Evolutionary conservation across 1,139 yeast species (phyloP), one percentile per base, ranked within the genome.

Genomic region (Scheffersomyces insectosa): DNA sequence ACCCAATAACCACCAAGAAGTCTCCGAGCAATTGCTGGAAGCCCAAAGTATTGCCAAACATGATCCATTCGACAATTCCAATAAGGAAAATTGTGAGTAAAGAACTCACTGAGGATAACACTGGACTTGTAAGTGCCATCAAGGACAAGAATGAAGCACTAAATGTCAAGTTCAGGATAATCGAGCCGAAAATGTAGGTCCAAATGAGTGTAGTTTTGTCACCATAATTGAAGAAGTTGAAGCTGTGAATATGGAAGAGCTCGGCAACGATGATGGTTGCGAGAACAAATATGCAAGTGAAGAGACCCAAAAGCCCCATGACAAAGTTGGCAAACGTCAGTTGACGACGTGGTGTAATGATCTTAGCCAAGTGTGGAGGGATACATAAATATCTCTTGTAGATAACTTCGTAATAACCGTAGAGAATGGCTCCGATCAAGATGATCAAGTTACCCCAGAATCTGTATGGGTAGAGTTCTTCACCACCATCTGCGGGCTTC

Each of bases 101-200:
- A 0, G 96, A 83, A 33, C 93, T 85, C 9, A 89, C 96, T 0
- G 93, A 82, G 1, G 95, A 85, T 41, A 89, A 72, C 2, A 89
- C 96, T 0, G 97, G 96, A 12, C 88, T 83, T 0, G 96, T 89
- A 46, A 89, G 74, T 1, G 96, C 85, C 86, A 88, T 87, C 50
- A 89, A 70, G 2, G 90, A 78, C 48, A 89, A 72, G 55, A 89
- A 88, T 35, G 86, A 73, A 3, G 88, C 86, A 37, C 89, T 83
- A 59, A 87, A 89, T 1, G 79, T 54, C 51, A 87, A 70, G 59
- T 89, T 89, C 14, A 86, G 75, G 1, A 80, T 49, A 1, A 86
- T 71, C 3, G 85, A 80, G 6, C 82, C 68, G 1, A 66, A 36
- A 28, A 81, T 71, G 40, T 73, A 73, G 2, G 63, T 46, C 80